Base-by-base conservation (phyloP, 1,284 basidiomycete species). In the Ceratobasidium sp. region DNA sequence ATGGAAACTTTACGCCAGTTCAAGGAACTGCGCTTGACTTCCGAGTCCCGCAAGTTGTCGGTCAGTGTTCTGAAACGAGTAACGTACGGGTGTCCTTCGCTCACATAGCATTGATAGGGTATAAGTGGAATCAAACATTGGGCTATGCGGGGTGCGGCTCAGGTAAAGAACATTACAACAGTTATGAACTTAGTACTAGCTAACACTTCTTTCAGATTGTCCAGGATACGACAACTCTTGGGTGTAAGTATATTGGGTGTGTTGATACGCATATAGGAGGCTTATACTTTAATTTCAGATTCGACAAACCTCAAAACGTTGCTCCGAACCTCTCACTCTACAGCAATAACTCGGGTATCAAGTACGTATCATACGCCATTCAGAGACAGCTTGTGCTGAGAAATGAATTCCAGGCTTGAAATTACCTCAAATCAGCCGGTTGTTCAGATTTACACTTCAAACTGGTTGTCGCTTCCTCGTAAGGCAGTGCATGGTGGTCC, bases 401-500 rank as follows among this genome's bases (percentile, higher is more conserved):
- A 1, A 75, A 26, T 55, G 8, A 28, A n/a, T 13, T 41, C 44
- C 59, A 87, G 86, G 64, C 77, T 88, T 35, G 85, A 87, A 43
- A 84, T 88, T 18, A 82, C 81, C 0, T 85, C 86, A 1, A 82
- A 86, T 76, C 86, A 87, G 77, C 84, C 85, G 0, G 85, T 84
- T 0, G 83, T 84, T 8, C 84, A 87, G 75, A 82, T 87, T 1
- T 87, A 86, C 75, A 84, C 85, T 2, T 80, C 82, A 1, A 84
- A 79, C 76, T 84, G 81, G 80, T 79, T 86, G 28, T 80, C 85
- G 67, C 83, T 84, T 59, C 82, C 84, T 16, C 80, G 85, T 26
- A 87, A 87, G 76, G 77, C 67, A 13, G 78, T 78, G 66, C 86
- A 86, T 75, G 85, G 84, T 11, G 86, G 86, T 0, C 84, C 84